Percentiles rank a stretch among this genome's conserved stretches.
phyloP scores from a whole-genome alignment of 106 monocot species.

The Alisma plantagoaquatica region DNA sequence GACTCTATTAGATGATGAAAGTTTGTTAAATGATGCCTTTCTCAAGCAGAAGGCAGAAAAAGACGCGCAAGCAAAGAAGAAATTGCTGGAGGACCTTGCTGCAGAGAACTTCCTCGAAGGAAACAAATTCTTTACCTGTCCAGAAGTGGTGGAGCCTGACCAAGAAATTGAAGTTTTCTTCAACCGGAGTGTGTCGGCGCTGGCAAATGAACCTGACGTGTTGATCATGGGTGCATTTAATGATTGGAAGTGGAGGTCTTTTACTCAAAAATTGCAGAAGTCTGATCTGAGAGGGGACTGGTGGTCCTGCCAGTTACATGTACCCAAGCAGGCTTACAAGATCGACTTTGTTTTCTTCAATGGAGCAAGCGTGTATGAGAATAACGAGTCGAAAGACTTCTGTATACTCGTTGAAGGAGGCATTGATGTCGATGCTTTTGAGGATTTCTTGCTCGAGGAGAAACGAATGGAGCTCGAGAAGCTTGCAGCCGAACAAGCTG shows the following conservation, averaged over 20 bases:
- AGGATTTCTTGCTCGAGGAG: conserved; percentile 79
- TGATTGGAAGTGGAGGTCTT: conserved; percentile 78
- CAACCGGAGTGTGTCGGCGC: conserved; percentile 42
- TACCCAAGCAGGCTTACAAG: conserved; percentile 76
- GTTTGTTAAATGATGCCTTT: conserved; percentile 1
- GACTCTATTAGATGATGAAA: conserved; percentile 1
- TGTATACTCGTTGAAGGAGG: conserved; percentile 43
- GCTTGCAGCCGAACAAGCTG: conserved; percentile 64
- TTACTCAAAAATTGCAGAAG: conserved; percentile 58
- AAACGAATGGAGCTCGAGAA: conserved; percentile 50
- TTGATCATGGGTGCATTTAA: conserved; percentile 80
- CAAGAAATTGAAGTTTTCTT: conserved; percentile 54
- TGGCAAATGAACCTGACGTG: conserved; percentile 51
- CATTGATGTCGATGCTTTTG: conserved; percentile 54
- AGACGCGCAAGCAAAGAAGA: conserved; percentile 28
- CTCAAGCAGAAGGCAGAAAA: conserved; percentile 19
- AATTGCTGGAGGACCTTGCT: conserved; percentile 53
- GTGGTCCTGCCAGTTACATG: conserved; percentile 73
- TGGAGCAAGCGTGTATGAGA: conserved; percentile 61
- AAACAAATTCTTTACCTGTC: conserved; percentile 56
- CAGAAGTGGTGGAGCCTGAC: conserved; percentile 37
- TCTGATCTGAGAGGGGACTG: conserved; percentile 70
- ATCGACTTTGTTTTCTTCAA: conserved; percentile 94
- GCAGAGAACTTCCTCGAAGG: conserved; percentile 34
- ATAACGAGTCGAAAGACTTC: conserved; percentile 65